These are phyloP conservation scores for Eucalyptus polyanthemos DNA, from an alignment of 345 rosid genomes.

Conservation along the genomic window DNA sequence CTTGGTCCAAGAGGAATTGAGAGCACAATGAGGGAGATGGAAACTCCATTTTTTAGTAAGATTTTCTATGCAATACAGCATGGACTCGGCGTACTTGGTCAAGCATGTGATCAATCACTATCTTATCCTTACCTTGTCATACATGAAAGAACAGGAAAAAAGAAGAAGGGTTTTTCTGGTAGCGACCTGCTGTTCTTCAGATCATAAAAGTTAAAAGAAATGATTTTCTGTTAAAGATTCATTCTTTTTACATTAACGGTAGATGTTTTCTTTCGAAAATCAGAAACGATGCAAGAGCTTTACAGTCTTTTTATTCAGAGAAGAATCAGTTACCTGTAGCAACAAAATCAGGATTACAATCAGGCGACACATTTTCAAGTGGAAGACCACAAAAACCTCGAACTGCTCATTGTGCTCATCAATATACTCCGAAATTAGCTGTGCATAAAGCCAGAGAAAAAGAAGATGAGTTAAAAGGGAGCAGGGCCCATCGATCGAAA, in stretches of 20 bases:
- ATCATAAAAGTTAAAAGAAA: neutral
- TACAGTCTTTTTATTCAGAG: neutral
- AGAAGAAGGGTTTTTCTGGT: neutral
- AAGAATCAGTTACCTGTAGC: constrained; percentile 26
- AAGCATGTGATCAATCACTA: neutral
- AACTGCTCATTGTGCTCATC: neutral
- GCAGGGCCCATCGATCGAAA: neutral
- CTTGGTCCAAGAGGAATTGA: neutral
- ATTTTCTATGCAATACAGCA: neutral
- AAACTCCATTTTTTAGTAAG: neutral
- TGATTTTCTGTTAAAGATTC: neutral
- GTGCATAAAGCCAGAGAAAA: neutral
- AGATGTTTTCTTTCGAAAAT: neutral
- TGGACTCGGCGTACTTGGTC: neutral
- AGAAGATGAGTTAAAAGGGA: neutral
- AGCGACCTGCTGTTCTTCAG: neutral
- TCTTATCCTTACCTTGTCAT: neutral
- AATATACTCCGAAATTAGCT: constrained; percentile 14
- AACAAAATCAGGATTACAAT: constrained; percentile 6
- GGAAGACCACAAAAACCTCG: constrained; percentile 12
- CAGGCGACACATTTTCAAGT: constrained; percentile 15
- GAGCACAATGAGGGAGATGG: neutral
- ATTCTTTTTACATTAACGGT: neutral
- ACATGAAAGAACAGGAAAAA: neutral
- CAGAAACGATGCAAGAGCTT: neutral